These are phyloP conservation scores for Pichia sp. DNA, from an alignment of 1,139 yeast species.

Conservation along the genomic window DNA sequence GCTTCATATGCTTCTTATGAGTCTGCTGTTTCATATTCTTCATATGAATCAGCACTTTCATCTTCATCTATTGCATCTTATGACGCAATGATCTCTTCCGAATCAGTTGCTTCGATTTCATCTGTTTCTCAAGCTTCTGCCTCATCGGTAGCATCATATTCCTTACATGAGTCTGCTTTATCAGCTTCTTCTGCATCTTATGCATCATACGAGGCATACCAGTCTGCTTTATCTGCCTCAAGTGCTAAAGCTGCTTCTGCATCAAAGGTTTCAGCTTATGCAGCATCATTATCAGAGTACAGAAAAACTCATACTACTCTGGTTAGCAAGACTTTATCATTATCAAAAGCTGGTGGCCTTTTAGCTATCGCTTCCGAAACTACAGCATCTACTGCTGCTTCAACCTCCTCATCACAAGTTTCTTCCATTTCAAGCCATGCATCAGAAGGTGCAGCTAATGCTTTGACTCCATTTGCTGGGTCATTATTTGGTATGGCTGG, in stretches of 20 bases:
- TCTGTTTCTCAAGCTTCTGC: constrained; percentile 17
- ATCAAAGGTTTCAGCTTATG: constrained; percentile 8
- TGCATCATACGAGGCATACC: constrained; percentile 1
- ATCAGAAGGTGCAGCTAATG: constrained; percentile 26
- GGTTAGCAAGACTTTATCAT: constrained; percentile 7
- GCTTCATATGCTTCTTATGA: constrained; percentile 14
- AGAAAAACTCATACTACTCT: constrained; percentile 22
- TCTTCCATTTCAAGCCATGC: constrained; percentile 9
- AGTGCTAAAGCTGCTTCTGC: constrained; percentile 9
- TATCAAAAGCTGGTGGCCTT: constrained; percentile 26
- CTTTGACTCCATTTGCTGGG: constrained; percentile 30
- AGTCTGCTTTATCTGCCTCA: constrained; percentile 2
- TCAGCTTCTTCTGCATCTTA: constrained; percentile 1
- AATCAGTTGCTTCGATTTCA: constrained; percentile 18
- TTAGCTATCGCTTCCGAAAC: constrained; percentile 21
- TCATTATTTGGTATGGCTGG: constrained; percentile 44
- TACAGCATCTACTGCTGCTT: constrained; percentile 21
- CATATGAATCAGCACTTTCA: constrained; percentile 3
- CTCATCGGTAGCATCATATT: constrained; percentile 17
- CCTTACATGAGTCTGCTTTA: background rate
- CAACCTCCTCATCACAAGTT: constrained; percentile 19
- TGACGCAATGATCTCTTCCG: constrained; percentile 13
- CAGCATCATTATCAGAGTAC: constrained; percentile 13
- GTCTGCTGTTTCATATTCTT: constrained; percentile 14
- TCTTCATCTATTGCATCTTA: constrained; percentile 13